Conservation (phyloP, 1,284 basidiomycete genomes). For the Gomphus bonarii region DNA sequence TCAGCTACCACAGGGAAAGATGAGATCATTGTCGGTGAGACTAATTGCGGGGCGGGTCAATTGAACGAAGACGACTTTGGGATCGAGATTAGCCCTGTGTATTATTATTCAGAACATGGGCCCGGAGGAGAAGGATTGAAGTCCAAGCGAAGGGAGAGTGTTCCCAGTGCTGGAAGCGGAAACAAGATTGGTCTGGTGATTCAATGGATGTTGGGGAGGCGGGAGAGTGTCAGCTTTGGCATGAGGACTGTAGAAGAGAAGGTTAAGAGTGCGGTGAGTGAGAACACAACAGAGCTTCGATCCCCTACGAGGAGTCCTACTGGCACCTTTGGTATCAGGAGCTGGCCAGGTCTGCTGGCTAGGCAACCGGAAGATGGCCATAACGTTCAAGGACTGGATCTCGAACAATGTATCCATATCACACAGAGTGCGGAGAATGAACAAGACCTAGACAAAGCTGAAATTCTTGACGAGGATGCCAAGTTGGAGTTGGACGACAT, state of each 20-base stretch:
- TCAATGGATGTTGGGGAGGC: background rate
- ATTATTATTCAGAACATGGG: background rate
- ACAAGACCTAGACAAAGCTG: background rate
- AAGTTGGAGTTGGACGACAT: background rate
- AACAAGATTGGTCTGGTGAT: background rate
- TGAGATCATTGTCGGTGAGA: background rate
- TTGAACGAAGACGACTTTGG: background rate
- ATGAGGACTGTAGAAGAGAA: background rate
- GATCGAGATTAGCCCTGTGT: constrained; percentile 3
- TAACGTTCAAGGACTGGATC: background rate
- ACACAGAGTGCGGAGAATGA: background rate
- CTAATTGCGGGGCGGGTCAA: background rate
- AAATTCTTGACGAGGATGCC: background rate
- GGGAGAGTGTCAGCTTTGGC: background rate
- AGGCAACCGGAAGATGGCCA: background rate
- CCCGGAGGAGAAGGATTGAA: background rate
- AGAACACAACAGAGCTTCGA: background rate
- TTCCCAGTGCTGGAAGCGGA: background rate
- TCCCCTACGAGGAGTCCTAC: background rate
- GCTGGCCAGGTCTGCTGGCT: background rate
- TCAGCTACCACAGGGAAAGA: background rate
- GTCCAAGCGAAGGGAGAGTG: background rate
- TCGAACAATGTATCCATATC: background rate
- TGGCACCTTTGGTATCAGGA: background rate
- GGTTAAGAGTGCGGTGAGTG: background rate